A percentile compares a stretch with the other conserved stretches of the same genome.
These are phyloP conservation scores for Russula virescens DNA, from an alignment of 768 basidiomycete species.

Conservation along the genomic window DNA sequence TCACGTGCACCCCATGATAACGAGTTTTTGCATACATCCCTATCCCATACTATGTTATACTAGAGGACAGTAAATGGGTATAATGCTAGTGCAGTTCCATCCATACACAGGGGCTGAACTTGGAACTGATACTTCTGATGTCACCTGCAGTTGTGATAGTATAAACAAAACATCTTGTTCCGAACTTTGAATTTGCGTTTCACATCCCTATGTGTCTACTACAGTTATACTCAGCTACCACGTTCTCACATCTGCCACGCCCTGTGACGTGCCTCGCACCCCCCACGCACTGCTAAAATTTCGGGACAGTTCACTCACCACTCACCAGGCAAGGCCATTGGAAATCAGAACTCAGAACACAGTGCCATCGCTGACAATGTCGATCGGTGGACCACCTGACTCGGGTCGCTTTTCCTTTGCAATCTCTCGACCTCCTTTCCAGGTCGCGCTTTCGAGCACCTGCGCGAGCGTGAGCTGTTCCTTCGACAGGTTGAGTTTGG, in stretches of 20 bases:
- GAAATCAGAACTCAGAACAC: conserved; percentile 46
- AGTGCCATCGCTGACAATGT: conserved; percentile 81
- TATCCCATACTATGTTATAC: neutral
- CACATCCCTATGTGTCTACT: conserved; percentile 12
- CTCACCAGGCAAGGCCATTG: too few relatives aligned
- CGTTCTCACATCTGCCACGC: neutral
- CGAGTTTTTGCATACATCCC: neutral
- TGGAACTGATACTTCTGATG: neutral
- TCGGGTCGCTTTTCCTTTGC: conserved; percentile 70
- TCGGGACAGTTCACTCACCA: neutral
- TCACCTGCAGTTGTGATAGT: neutral
- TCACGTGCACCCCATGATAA: neutral
- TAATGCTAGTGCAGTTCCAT: neutral
- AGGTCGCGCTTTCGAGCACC: conserved; percentile 90
- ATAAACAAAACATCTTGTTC: neutral
- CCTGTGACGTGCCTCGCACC: conserved; percentile 13
- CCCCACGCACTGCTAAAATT: neutral
- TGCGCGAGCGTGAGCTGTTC: conserved; percentile 72
- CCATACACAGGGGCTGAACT: neutral
- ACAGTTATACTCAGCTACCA: neutral
- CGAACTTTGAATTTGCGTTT: neutral
- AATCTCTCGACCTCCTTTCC: conserved; percentile 95
- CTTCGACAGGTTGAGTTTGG: conserved; percentile 44
- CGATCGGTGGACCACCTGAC: conserved; percentile 79
- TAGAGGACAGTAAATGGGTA: neutral